Percentiles rank a stretch among this genome's conserved stretches.
Conservation (phyloP, 495 filamentous ascomycete genomes). For the Aspergillus heteromorphus region DNA sequence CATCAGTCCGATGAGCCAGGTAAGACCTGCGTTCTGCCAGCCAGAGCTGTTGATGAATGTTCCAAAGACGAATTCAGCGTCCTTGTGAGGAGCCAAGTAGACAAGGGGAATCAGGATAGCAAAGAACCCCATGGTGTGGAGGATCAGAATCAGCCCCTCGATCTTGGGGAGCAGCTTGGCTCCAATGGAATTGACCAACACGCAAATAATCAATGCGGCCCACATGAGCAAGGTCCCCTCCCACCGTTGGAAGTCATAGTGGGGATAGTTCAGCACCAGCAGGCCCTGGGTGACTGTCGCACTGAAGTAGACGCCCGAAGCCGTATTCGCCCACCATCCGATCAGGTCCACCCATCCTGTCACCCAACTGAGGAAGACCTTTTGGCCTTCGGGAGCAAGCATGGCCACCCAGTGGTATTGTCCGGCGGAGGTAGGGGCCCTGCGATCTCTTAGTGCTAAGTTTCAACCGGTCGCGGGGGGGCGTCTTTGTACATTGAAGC, state of each 20-base stretch:
- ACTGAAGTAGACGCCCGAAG: slow-evolving; percentile 19
- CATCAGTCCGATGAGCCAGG: slow-evolving; percentile 15
- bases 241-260: slow-evolving; percentile 25
- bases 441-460: neutral
- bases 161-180: slow-evolving; percentile 34
- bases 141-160: slow-evolving; percentile 36
- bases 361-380: slow-evolving; percentile 26
- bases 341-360: slow-evolving; percentile 36
- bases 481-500: slow-evolving; percentile 14
- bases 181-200: slow-evolving; percentile 32
- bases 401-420: slow-evolving; percentile 22
- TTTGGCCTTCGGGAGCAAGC: slow-evolving; percentile 29
- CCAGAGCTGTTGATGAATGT: slow-evolving; percentile 30
- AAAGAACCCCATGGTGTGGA: slow-evolving; percentile 42
- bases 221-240: slow-evolving; percentile 39
- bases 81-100: slow-evolving; percentile 26
- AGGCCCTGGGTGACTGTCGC: slow-evolving; percentile 36
- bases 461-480: neutral
- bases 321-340: slow-evolving; percentile 29
- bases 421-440: slow-evolving; percentile 28
- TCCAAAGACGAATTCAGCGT: slow-evolving; percentile 25
- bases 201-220: slow-evolving; percentile 20
- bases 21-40: slow-evolving; percentile 32
- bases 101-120: slow-evolving; percentile 37
- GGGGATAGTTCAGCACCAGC: slow-evolving; percentile 29